Percentiles rank a stretch among this genome's conserved stretches.
These are phyloP conservation scores for Mucor racemosus DNA, from an alignment of 371 early-diverging fungal genomes.

Conservation along the genomic window DNA sequence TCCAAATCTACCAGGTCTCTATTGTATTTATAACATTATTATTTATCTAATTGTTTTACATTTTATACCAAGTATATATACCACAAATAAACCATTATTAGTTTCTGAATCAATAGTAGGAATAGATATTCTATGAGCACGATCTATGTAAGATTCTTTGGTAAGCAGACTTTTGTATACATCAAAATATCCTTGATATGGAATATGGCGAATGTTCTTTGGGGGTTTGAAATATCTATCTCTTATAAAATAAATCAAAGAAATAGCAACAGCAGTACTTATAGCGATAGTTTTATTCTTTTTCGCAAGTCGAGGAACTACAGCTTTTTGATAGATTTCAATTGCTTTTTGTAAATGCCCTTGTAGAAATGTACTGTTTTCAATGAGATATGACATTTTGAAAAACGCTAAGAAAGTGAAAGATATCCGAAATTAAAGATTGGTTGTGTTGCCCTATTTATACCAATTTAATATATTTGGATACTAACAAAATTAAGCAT, in stretches of 20 bases:
- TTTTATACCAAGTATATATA: neutral
- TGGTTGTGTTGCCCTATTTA: too few relatives aligned
- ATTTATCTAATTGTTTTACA: neutral
- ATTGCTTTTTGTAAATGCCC: neutral
- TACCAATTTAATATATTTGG: too few relatives aligned
- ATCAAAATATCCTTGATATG: conserved; percentile 11
- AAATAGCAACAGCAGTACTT: conserved; percentile 6
- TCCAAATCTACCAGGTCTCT: conserved; percentile 10
- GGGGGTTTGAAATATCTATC: conserved; percentile 20
- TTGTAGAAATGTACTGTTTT: neutral
- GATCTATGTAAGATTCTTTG: neutral
- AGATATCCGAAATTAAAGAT: neutral
- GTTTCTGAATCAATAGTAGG: conserved; percentile 2
- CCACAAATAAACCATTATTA: conserved; percentile 18
- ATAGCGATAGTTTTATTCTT: conserved; percentile 19
- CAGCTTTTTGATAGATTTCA: neutral
- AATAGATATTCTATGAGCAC: neutral
- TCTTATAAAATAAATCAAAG: conserved; percentile 2
- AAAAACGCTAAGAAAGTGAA: neutral
- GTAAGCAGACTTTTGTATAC: neutral
- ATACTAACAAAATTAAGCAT: too few relatives aligned
- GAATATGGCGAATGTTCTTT: conserved; percentile 28
- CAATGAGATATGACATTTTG: neutral
- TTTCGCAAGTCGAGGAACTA: conserved; percentile 12
- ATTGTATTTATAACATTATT: neutral